These are phyloP conservation scores for Colletotrichum agaves DNA, from an alignment of 2,329 filamentous ascomycete species.

Conservation along the genomic window DNA sequence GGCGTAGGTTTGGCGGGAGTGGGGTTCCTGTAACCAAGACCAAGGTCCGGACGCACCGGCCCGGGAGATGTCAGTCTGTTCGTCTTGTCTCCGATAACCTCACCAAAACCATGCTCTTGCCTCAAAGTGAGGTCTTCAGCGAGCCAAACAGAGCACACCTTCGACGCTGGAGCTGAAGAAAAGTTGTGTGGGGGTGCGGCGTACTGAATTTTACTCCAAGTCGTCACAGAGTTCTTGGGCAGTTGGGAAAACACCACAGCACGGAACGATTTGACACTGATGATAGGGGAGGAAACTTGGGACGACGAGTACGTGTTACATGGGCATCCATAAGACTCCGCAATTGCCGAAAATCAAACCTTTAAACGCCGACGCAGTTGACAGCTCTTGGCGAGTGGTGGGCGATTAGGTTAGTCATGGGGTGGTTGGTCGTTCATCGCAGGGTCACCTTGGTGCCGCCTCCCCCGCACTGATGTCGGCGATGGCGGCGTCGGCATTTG, in stretches of 20 bases:
- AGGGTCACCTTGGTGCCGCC: neutral
- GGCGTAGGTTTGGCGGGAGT: neutral
- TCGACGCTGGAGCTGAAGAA: too few species aligned
- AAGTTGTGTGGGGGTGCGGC: too few species aligned
- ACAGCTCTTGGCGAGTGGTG: neutral
- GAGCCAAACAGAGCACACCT: neutral
- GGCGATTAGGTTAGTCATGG: slow-evolving; percentile 3
- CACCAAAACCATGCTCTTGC: neutral
- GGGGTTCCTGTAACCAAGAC: neutral
- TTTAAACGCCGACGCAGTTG: neutral
- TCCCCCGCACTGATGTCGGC: neutral
- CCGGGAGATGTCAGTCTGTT: neutral
- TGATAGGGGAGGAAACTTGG: neutral
- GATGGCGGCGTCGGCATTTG: neutral
- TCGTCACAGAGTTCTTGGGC: neutral
- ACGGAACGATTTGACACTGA: neutral
- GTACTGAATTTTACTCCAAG: too few species aligned
- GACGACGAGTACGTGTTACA: neutral
- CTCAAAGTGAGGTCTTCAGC: neutral
- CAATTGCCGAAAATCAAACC: neutral
- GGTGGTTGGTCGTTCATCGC: slow-evolving; percentile 8
- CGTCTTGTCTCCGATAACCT: neutral
- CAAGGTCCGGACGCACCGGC: neutral
- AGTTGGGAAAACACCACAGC: neutral
- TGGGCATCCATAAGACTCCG: neutral